Evolutionary conservation across 1,284 basidiomycete genomes (phyloP), one percentile per base, ranked within the genome.

Genomic region (Golubevia sp.): DNA sequence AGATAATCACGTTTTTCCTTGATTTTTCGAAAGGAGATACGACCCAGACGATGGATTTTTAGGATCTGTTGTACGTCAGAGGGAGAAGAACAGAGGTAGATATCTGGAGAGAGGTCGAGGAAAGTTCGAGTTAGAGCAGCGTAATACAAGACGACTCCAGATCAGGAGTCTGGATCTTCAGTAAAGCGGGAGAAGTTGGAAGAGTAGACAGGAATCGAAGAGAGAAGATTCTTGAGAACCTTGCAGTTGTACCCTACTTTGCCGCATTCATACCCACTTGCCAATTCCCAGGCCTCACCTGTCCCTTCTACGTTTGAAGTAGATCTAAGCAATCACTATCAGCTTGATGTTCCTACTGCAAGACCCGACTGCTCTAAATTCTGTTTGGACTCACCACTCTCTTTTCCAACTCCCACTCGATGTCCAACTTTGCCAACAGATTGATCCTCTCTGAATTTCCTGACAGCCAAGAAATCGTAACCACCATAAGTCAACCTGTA

Each of bases 1-100:
- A 82, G 74, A 60, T 82, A 82, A 70, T 82, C 78, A 15, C 80
- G 71, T 62, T 82, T 82, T 63, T 79, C 75, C 67, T 82, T 82
- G 64, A 82, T 74, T 51, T 76, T 76, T 24, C 80, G 63, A 65
- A 82, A 82, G 49, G 71, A 75, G 59, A 82, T 81, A 30, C 80
- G 63, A 21, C 80, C 80, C 49, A 82, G 71, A 20, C 80, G 70
- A 55, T 82, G 80, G 18, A 82, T 77, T 62, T 82, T 82, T 60
- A 82, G 72, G 3, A 82, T 73, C 7, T 72, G 62, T 55, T 67
- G 57, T 61, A 78, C 68, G 55, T 70, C 71, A 13, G 75, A 72
- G 13, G 72, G 68, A 4, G 64, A 73, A 2, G 72, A 70, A 6
- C 74, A 72, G 27, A 81, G 61, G 59, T 74, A 72, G 63, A 81